These are phyloP conservation scores for Pichia ethanolica DNA, from an alignment of 805 yeast genomes.

Conservation along the genomic window DNA sequence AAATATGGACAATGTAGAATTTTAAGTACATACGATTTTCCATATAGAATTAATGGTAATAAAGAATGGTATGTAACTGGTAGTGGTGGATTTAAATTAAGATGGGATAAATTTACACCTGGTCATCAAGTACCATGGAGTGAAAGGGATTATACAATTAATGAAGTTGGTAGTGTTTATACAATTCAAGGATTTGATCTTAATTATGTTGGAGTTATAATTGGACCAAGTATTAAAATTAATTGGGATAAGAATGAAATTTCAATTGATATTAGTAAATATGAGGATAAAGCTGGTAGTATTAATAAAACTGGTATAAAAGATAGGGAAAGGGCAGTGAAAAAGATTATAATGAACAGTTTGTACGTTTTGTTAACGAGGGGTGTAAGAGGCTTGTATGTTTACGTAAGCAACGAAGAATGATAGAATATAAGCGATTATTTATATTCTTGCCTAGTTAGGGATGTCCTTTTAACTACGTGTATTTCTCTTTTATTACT, in stretches of 20 bases:
- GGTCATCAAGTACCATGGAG: constrained; percentile 37
- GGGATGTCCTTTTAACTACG: too few relatives aligned
- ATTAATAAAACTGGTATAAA: not conserved
- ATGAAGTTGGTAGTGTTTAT: constrained; percentile 42
- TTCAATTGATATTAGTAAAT: constrained; percentile 29
- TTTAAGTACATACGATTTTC: constrained; percentile 39
- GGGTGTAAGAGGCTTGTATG: constrained; percentile 36
- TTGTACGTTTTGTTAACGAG: constrained; percentile 39
- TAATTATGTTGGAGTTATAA: constrained; percentile 39
- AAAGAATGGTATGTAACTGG: constrained; percentile 39
- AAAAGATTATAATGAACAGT: constrained; percentile 36
- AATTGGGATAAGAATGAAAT: constrained; percentile 30
- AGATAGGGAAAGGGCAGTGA: constrained; percentile 17
- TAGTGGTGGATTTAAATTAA: constrained; percentile 33
- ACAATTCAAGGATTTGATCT: constrained; percentile 43
- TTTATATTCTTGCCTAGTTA: too few relatives aligned
- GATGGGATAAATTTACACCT: constrained; percentile 42
- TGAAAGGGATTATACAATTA: constrained; percentile 37
- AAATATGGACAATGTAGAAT: constrained; percentile 36
- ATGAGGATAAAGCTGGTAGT: constrained; percentile 41
- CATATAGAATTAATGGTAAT: constrained; percentile 34
- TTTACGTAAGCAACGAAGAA: constrained; percentile 26
- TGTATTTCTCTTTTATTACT: too few relatives aligned
- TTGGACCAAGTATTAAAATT: constrained; percentile 37
- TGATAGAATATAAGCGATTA: too few relatives aligned